These are phyloP conservation scores for Stipa capillata DNA, from an alignment of 176 grass and related monocot species.

Conservation along the genomic window DNA sequence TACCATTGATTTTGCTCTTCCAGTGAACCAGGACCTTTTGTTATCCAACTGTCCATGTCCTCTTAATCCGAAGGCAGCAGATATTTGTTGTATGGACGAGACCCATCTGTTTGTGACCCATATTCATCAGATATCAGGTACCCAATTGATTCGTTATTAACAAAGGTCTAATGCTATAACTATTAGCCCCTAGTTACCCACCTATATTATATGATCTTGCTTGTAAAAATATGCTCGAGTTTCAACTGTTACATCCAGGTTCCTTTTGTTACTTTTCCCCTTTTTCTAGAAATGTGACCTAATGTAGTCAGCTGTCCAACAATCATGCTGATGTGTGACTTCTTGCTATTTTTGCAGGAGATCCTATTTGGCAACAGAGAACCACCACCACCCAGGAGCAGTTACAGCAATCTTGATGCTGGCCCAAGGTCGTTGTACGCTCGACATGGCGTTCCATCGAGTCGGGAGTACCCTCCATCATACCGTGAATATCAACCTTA, in stretches of 20 bases:
- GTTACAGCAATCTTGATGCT: neutral
- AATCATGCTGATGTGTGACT: no score
- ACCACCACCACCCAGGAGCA: neutral
- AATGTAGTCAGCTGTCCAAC: neutral
- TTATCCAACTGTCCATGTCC: slow-evolving; percentile 34
- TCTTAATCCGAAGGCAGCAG: slow-evolving; percentile 3
- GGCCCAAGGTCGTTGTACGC: neutral
- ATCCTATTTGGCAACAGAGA: neutral
- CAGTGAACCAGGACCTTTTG: slow-evolving; percentile 30
- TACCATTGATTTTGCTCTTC: slow-evolving; percentile 33
- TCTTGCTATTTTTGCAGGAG: neutral
- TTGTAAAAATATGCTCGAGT: neutral
- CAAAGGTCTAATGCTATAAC: slow-evolving; percentile 36
- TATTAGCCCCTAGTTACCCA: neutral
- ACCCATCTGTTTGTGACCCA: slow-evolving; percentile 32
- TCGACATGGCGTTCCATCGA: neutral
- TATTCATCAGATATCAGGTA: slow-evolving; percentile 26
- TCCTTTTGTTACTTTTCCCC: neutral
- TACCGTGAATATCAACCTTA: neutral
- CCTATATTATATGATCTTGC: neutral
- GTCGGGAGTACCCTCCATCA: neutral
- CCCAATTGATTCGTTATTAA: slow-evolving; percentile 27
- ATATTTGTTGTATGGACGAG: slow-evolving; percentile 39
- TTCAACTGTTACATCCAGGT: neutral
- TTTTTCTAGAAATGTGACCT: neutral